Evolutionary conservation across 1,284 basidiomycete genomes (phyloP).

Genomic region (Hemileia vastatrix): DNA sequence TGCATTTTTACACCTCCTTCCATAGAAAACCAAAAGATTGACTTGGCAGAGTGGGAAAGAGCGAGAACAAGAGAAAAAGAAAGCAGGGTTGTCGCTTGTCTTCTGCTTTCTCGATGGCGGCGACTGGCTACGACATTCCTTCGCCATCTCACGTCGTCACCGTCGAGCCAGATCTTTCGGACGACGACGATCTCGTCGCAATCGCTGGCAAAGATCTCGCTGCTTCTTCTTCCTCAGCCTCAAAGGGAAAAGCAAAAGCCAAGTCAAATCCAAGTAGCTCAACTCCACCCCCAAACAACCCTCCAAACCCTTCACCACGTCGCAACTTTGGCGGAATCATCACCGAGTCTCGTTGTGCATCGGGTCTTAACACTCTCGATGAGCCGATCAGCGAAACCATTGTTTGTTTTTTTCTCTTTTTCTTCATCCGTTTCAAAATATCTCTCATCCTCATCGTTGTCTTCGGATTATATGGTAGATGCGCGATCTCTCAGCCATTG

Average conservation of each 20-base stretch:
- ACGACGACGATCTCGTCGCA: constrained; percentile 15
- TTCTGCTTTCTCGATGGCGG: no score
- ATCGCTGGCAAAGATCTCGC: constrained; percentile 7
- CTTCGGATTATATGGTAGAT: constrained; percentile 50
- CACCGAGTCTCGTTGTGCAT: constrained; percentile 67
- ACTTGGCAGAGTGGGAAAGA: no score
- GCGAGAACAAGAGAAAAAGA: no score
- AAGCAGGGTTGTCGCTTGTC: no score
- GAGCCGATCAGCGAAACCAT: constrained; percentile 81
- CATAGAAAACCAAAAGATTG: no score
- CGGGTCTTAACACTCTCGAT: constrained; percentile 74
- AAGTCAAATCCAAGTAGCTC: background rate
- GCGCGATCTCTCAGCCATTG: constrained; percentile 77
- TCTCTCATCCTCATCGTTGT: background rate
- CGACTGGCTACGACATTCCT: constrained; percentile 16
- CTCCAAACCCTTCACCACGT: constrained; percentile 42
- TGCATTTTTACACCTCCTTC: no score
- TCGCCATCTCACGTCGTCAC: constrained; percentile 11
- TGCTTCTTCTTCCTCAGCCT: background rate
- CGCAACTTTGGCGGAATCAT: constrained; percentile 70
- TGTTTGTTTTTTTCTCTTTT: constrained; percentile 50
- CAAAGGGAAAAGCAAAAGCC: constrained; percentile 13
- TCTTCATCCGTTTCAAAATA: background rate
- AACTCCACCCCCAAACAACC: background rate
- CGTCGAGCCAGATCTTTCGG: constrained; percentile 12